Conservation (phyloP, 257 asterid species). For the Solanum bulbocastanum region DNA sequence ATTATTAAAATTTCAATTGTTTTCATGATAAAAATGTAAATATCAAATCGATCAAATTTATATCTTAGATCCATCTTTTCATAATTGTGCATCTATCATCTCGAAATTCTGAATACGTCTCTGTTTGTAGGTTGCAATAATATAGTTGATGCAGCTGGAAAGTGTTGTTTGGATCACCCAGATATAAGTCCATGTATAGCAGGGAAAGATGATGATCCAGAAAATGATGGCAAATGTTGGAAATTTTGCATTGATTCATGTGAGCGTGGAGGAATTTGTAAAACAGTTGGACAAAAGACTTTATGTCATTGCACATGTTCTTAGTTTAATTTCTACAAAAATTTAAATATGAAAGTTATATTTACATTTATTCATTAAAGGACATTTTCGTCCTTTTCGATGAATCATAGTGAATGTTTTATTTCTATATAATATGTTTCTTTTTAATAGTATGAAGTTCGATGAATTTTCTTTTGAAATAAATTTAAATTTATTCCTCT, state of each 20-base stretch:
- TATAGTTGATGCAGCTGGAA: neutral
- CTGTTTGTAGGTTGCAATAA: neutral
- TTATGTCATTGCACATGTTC: slow-evolving; percentile 4
- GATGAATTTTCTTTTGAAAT: neutral
- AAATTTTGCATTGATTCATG: neutral
- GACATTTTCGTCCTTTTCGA: neutral
- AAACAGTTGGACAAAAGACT: neutral
- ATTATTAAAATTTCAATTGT: too few species aligned
- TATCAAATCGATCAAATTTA: too few species aligned
- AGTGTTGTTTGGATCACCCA: slow-evolving; percentile 1
- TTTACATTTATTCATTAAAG: neutral
- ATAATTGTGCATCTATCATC: too few species aligned
- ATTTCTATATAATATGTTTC: neutral
- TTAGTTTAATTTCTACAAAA: too few species aligned
- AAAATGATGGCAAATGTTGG: slow-evolving; percentile 11
- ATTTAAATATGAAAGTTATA: neutral
- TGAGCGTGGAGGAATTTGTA: slow-evolving; percentile 9
- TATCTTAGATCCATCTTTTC: too few species aligned
- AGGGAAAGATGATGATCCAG: slow-evolving; percentile 3
- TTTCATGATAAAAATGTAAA: neutral
- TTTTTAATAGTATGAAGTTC: neutral
- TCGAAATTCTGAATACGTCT: too few species aligned
- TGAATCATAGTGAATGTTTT: neutral
- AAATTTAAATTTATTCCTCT: neutral
- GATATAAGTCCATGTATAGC: neutral